Evolutionary conservation across 2,329 filamentous ascomycete genomes (phyloP).

Genomic region (Fusarium stilboides): DNA sequence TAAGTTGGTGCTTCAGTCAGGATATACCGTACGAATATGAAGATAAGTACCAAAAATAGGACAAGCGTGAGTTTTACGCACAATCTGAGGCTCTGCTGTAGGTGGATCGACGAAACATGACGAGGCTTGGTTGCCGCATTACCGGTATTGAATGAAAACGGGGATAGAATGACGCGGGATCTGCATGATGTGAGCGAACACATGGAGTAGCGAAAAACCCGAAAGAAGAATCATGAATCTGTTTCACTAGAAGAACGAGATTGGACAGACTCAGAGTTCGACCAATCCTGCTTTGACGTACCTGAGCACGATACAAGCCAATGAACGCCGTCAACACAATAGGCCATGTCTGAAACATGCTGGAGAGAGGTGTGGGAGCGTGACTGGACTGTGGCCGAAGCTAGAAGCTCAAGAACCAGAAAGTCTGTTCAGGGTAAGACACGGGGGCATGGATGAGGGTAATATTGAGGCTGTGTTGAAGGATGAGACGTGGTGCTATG

Average conservation of each 20-base stretch:
- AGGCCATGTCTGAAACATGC: constrained; percentile 29
- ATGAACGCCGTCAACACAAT: background rate
- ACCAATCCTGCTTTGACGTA: background rate
- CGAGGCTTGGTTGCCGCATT: constrained; percentile 14
- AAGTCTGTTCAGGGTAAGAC: constrained; percentile 22
- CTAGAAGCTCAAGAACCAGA: constrained; percentile 6
- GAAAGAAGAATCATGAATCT: background rate
- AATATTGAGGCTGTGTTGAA: constrained; percentile 36
- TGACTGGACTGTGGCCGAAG: background rate
- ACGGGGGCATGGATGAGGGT: constrained; percentile 12
- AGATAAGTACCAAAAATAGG: constrained; percentile 24
- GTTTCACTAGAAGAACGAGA: background rate
- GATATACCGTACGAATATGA: background rate
- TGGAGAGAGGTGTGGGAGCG: constrained; percentile 1
- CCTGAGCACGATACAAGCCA: constrained; percentile 2
- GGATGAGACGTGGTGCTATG: constrained; percentile 13
- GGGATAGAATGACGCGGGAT: constrained; percentile 14
- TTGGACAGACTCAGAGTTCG: background rate
- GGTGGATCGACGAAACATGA: constrained; percentile 8
- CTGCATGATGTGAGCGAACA: background rate
- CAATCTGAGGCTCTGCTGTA: constrained; percentile 24
- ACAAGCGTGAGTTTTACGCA: constrained; percentile 2
- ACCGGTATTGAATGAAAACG: background rate
- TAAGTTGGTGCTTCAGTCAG: background rate
- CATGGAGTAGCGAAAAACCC: background rate